Base-by-base conservation (phyloP, 2,329 filamentous ascomycete species). In the Phialophora verrucosa region DNA sequence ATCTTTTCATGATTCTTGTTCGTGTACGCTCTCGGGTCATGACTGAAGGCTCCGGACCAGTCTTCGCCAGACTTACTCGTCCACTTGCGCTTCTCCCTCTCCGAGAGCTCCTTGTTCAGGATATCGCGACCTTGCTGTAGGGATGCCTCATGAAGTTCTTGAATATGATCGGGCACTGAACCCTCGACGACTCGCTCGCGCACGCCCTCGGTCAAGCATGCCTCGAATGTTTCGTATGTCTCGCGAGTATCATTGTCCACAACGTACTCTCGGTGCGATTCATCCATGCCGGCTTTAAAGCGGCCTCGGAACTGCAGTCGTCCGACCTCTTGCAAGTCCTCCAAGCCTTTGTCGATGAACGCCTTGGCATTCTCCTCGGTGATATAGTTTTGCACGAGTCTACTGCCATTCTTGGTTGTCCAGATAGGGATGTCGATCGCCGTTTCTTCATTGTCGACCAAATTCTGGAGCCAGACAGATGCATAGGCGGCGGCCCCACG, bases 141-240 rank as follows among this genome's bases (percentile, higher is more conserved):
- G 0, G 91, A 94, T 68, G 91, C 83, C 32, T 96, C 91, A 76
- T 98, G 94, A 11, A 97, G 82, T 73, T 90, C 84, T 76, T 91
- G 87, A 0, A 94, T 84, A 11, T 86, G 80, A 0, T 88, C 86
- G 0, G 93, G 91, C 0, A 97, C 82, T 73, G 96, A 90, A 27
- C 88, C 85, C 10, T 85, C 81, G 0, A 97, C 92, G 31, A 87
- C 85, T 63, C 88, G 85, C 14, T 83, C 79, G 1, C 95, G 88
- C 0, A 97, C 91, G 12, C 94, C 94, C 77, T 98, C 93, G 0
- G 92, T 88, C 49, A 90, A 87, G 76, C 94, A 97, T 0, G 93
- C 91, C 77, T 97, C 93, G 92, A 93, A 98, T 0, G 90, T 91
- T 80, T 98, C 94, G 70, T 92, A 96, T 0, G 93, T 97, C 81